Evolutionary conservation across 495 filamentous ascomycete genomes (phyloP).

Genomic region (Apiosordaria backusii): DNA sequence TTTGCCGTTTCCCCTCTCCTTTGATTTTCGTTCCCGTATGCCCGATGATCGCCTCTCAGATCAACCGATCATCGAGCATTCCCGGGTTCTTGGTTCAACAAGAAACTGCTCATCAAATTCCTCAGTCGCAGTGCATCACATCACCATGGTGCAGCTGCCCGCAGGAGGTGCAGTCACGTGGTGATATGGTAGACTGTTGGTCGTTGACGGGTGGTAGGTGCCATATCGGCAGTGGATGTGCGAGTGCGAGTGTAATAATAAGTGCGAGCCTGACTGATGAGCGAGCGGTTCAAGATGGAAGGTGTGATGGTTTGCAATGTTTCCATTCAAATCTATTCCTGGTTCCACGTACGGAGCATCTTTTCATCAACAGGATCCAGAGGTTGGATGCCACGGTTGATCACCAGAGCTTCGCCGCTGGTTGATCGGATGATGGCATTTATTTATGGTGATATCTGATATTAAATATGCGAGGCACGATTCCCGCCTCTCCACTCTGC

Average conservation of each 20-base stretch:
- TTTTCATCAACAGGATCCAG: no score
- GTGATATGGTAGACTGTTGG: not conserved
- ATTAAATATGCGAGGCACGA: not conserved
- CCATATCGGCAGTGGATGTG: not conserved
- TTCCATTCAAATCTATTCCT: not conserved
- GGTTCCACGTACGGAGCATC: not conserved
- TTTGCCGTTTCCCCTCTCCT: not conserved
- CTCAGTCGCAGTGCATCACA: not conserved
- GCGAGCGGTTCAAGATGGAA: not conserved
- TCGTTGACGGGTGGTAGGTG: not conserved
- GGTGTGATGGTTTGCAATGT: not conserved
- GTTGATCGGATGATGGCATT: not conserved
- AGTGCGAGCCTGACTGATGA: not conserved
- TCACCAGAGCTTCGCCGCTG: not conserved
- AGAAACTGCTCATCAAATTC: not conserved
- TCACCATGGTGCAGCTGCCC: not conserved
- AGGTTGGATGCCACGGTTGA: not conserved
- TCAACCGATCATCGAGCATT: constrained; percentile 4
- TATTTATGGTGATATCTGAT: not conserved
- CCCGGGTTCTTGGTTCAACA: constrained; percentile 8
- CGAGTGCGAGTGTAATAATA: not conserved
- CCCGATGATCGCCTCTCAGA: not conserved
- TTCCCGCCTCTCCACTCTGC: not conserved
- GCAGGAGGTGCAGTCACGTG: not conserved
- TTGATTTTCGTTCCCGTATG: not conserved